Conservation (phyloP, 306 rosid species). For the Lablab purpureus region DNA sequence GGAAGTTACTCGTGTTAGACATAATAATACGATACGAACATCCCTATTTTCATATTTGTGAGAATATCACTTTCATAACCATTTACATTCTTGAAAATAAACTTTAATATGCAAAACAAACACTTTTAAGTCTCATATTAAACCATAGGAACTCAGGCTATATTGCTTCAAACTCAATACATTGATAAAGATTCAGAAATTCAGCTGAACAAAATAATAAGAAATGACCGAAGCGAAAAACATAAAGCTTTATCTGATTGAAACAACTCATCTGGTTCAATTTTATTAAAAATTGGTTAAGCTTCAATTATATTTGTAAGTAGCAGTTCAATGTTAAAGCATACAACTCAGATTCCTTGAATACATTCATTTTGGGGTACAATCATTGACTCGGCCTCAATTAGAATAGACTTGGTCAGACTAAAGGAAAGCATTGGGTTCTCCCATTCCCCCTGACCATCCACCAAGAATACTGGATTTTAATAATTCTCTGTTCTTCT, state of each 20-base stretch:
- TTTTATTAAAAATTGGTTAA: neutral
- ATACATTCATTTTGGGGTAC: neutral
- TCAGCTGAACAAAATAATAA: neutral
- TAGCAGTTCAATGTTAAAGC: neutral
- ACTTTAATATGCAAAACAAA: too few relatives aligned
- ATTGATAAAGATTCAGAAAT: neutral
- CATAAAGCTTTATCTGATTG: neutral
- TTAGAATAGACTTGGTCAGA: slow-evolving; percentile 19
- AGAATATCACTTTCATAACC: too few relatives aligned
- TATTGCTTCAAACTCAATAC: neutral
- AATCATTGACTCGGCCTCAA: slow-evolving; percentile 3
- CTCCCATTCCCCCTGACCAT: neutral
- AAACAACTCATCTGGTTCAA: neutral
- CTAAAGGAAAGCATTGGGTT: slow-evolving; percentile 18
- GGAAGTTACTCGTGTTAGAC: too few relatives aligned
- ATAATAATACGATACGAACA: too few relatives aligned
- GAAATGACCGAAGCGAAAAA: neutral
- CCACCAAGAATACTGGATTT: neutral
- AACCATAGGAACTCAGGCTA: neutral
- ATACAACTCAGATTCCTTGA: slow-evolving; percentile 22
- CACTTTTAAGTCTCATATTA: neutral
- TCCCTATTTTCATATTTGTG: too few relatives aligned
- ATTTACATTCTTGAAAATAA: too few relatives aligned
- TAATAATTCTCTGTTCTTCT: neutral
- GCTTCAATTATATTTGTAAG: neutral